Evolutionary conservation across 2,329 filamentous ascomycete genomes (phyloP).

Genomic region (Malbranchea zuffiana): DNA sequence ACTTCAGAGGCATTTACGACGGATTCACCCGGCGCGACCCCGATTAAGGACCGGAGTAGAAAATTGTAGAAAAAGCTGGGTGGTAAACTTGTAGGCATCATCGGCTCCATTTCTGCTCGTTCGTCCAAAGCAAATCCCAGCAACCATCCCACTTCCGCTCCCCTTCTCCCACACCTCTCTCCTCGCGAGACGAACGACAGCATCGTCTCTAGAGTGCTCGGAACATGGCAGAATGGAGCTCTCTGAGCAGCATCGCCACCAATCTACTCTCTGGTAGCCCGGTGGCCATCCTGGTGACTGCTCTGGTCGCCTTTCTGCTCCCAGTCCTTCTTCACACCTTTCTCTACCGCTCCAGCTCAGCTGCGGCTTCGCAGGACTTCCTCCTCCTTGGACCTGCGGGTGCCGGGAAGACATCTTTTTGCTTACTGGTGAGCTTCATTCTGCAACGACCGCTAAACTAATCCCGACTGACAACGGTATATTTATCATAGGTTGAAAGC

Average conservation of each 20-base stretch:
- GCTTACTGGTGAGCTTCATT: conserved; percentile 53
- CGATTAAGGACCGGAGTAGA: too few species aligned
- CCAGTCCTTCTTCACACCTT: conserved; percentile 67
- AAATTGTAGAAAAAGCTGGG: too few species aligned
- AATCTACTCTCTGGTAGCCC: conserved; percentile 34
- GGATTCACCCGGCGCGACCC: too few species aligned
- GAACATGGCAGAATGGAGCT: conserved; percentile 22
- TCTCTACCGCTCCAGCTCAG: conserved; percentile 55
- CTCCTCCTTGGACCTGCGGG: conserved; percentile 72
- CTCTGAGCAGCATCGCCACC: conserved; percentile 30
- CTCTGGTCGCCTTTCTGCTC: conserved; percentile 58
- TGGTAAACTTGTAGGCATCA: too few species aligned
- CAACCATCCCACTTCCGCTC: too few species aligned
- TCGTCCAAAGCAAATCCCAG: too few species aligned
- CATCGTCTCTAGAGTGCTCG: conserved; percentile 9
- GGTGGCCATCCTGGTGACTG: conserved; percentile 50
- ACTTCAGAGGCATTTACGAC: too few species aligned
- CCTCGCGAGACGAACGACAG: conserved; percentile 1
- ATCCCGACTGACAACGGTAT: not conserved
- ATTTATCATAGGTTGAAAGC: conserved; percentile 31
- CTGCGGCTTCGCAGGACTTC: conserved; percentile 57
- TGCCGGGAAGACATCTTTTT: conserved; percentile 75
- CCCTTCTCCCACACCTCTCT: too few species aligned
- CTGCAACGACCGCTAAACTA: not conserved
- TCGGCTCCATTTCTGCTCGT: too few species aligned